Base-by-base conservation (phyloP, 2,329 filamentous ascomycete genomes). In the Hypoxylon sp. region DNA sequence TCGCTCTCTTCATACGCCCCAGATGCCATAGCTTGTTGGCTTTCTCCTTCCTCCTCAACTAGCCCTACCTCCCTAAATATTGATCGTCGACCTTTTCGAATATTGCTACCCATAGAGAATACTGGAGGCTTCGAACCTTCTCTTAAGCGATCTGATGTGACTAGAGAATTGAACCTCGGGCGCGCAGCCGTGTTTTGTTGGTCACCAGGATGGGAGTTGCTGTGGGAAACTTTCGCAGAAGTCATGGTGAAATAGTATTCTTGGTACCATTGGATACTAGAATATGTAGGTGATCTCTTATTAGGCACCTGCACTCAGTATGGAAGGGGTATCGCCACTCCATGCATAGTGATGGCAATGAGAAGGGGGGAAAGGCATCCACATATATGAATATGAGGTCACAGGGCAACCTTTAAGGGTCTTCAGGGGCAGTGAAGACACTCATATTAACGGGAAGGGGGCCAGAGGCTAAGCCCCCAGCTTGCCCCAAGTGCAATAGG, bases 1-100 rank as follows among this genome's bases (percentile, higher is more conserved):
- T 78, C 75, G 62, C 75, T 78, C 43, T 80, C 77, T 69, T 77
- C 73, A 57, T 59, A 63, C 55, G 73, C 53, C 30, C 70, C 64
- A 4, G 63, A 56, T 17, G 78, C 10, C 19, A 21, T 23, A 23
- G 43, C 56, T 64, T 59, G 73, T 28, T 71, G 68, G 36, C 74
- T 72, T n/a, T 75, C 73, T 38, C 45, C 64, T 23, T 72, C 65
- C 32, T 80, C 80, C 45, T 81, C 78, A 52, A 80, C 77, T 19
- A 87, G 72, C 3, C 85, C 85, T 43, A 83, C 74, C 75, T 87
- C 85, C 72, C 79, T 85, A 70, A 87, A 87, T 62, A 86, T 78
- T 21, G 85, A 87, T 70, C 79, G 82, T 52, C 85, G 81, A 45
- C 81, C 83, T 73, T 85, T 86, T 67, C 77, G 80, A 51, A 86